A percentile compares a stretch with the other conserved stretches of the same genome.
These are phyloP conservation scores for Yamadazyma sp. DNA, from an alignment of 805 yeast species.

Conservation along the genomic window DNA sequence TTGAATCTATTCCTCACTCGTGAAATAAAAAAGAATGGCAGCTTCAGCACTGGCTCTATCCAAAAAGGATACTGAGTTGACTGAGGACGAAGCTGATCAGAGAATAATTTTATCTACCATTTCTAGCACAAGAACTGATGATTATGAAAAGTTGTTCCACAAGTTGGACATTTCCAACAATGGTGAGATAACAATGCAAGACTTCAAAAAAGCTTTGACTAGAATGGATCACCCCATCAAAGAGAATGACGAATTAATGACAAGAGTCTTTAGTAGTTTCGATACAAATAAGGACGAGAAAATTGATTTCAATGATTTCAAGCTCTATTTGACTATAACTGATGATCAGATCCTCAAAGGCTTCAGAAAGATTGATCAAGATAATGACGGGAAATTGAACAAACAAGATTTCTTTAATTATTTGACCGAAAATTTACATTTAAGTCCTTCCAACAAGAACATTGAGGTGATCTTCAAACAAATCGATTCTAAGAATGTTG, in stretches of 20 bases:
- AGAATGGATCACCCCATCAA: conserved; percentile 62
- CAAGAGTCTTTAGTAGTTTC: conserved; percentile 55
- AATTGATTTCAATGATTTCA: conserved; percentile 66
- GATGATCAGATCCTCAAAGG: conserved; percentile 72
- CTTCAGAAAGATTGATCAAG: conserved; percentile 64
- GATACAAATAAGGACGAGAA: conserved; percentile 56
- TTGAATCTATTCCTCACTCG: too few species aligned
- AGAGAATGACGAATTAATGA: conserved; percentile 57
- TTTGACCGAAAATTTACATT: conserved; percentile 51
- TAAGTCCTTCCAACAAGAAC: conserved; percentile 51
- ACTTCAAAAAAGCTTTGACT: conserved; percentile 47
- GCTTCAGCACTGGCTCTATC: neutral
- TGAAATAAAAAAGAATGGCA: conserved; percentile 1
- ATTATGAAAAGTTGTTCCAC: conserved; percentile 26
- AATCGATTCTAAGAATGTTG: conserved; percentile 56
- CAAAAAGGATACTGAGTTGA: neutral
- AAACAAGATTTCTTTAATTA: conserved; percentile 67
- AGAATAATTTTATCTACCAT: conserved; percentile 4
- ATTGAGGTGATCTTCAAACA: conserved; percentile 56
- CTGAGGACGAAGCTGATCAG: conserved; percentile 3
- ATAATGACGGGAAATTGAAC: conserved; percentile 70
- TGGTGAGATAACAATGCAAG: conserved; percentile 51
- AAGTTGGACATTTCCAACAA: conserved; percentile 37
- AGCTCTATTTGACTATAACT: conserved; percentile 60
- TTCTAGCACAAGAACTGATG: conserved; percentile 7